phyloP scores from a whole-genome alignment of 768 basidiomycete species.

The Paxillus rubicundulus region DNA sequence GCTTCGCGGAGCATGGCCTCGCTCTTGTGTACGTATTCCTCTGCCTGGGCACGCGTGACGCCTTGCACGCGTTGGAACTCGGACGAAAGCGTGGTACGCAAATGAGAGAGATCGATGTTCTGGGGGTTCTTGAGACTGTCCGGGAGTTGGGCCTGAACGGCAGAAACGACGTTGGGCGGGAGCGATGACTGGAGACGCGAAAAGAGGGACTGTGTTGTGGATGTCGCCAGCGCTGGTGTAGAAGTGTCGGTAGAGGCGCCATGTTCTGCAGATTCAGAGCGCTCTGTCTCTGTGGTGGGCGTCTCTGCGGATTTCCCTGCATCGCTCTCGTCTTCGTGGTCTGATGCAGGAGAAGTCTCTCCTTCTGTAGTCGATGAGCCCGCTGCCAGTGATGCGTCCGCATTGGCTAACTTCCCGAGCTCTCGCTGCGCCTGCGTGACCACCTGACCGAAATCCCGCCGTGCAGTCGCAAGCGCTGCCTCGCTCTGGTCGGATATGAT shows the following conservation, averaged over 20 bases:
- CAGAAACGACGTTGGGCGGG: conserved; percentile 69
- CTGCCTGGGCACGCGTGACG: conserved; percentile 70
- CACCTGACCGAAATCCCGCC: conserved; percentile 69
- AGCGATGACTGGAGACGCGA: conserved; percentile 70
- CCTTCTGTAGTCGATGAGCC: too few relatives aligned
- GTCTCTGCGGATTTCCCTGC: conserved; percentile 27
- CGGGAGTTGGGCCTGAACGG: conserved; percentile 66
- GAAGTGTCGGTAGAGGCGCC: conserved; percentile 16
- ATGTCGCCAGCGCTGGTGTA: conserved; percentile 13
- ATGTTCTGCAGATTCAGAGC: conserved; percentile 14
- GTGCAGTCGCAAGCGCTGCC: conserved; percentile 61
- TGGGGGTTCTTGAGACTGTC: conserved; percentile 62
- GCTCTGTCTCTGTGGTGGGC: conserved; percentile 20
- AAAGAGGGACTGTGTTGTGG: conserved; percentile 49
- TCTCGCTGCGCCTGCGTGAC: conserved; percentile 81
- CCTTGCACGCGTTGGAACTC: conserved; percentile 78
- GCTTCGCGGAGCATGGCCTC: conserved; percentile 63
- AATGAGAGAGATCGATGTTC: conserved; percentile 64
- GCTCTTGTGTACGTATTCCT: conserved; percentile 80
- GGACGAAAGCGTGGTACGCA: conserved; percentile 58
- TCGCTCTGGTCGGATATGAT: conserved; percentile 52
- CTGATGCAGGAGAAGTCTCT: conserved; percentile 7
- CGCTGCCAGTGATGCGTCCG: conserved; percentile 24
- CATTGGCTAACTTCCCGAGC: conserved; percentile 54
- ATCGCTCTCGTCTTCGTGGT: conserved; percentile 22